Evolutionary conservation across 495 filamentous ascomycete genomes (phyloP), one percentile per base, ranked within the genome.

Genomic region (Aspergillus carlsbadensis): DNA sequence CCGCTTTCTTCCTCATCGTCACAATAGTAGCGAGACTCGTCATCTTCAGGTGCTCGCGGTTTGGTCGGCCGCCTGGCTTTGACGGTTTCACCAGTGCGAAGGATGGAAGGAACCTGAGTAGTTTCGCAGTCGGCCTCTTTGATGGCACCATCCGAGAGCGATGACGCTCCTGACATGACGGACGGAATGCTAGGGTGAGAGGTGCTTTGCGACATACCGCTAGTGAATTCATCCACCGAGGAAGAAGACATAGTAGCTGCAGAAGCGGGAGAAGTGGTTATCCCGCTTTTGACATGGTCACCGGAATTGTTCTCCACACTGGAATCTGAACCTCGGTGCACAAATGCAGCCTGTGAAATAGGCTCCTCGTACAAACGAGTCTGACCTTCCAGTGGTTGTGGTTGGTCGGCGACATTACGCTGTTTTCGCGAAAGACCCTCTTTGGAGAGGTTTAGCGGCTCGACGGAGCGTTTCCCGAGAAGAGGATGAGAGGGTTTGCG

Each of bases 151-250:
- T 75, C 71, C n/a, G 86, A 91, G 17, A 90, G 72, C n/a, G 88
- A 92, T 24, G 87, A 89, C n/a, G 87, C 87, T n/a, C 87, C 84
- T 29, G 87, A 90, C 13, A 90, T 75, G 6, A 92, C 80, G 36
- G 88, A 88, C 3, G 88, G 88, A 6, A 92, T 79, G 39, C 87
- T 90, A 13, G 88, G 87, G 58, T 90, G 86, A 14, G 87, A 89
- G 35, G 80, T 83, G 64, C 84, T 88, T 36, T 81, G 81, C 22
- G 81, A 79, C 69, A 81, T 84, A 48, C 72, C 78, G 20, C 84
- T 84, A 8, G 78, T 73, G 52, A 78, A 75, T 40, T 83, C 78
- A 54, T 82, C 81, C 14, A 70, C 70, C 20, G 77, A 78, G 1
- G 75, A 74, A 5, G 78, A 77, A 17, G 77, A 75, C 1, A 83